Evolutionary conservation across 306 rosid genomes (phyloP).

Genomic region (Inga oerstediana): DNA sequence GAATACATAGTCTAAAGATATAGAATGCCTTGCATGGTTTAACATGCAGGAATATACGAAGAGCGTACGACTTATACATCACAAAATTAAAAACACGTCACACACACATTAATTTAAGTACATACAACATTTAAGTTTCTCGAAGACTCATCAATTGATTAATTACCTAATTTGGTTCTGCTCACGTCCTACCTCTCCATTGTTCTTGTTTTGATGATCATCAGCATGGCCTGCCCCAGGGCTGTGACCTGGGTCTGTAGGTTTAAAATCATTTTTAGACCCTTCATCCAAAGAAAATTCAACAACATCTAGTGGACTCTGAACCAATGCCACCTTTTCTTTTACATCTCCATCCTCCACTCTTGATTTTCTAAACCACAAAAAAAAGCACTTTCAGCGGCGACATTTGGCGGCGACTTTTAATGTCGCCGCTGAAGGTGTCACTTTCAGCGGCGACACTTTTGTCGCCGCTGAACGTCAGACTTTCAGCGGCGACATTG

Average conservation of each 20-base stretch:
- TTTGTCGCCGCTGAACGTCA: no score
- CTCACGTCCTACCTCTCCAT: not conserved
- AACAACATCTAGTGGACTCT: conserved; percentile 10
- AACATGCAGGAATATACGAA: not conserved
- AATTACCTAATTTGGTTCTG: not conserved
- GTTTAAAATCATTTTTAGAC: conserved; percentile 21
- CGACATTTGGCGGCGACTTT: no score
- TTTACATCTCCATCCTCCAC: not conserved
- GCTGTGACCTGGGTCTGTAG: conserved; percentile 50
- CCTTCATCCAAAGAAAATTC: not conserved
- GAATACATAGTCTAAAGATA: not conserved
- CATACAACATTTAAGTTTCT: not conserved
- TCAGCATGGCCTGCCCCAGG: conserved; percentile 52
- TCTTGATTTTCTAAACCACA: not conserved
- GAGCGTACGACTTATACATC: not conserved
- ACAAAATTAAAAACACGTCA: not conserved
- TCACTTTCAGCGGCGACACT: no score
- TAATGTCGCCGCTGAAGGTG: no score
- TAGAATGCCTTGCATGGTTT: not conserved
- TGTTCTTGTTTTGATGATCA: conserved; percentile 5
- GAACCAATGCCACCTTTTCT: not conserved
- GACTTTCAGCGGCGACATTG: no score
- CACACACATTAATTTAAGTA: not conserved
- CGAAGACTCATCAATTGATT: not conserved
- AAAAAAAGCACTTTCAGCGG: no score